Evolutionary conservation across 495 filamentous ascomycete genomes (phyloP), one percentile per base, ranked within the genome.

Genomic region (Tuber magnatum): DNA sequence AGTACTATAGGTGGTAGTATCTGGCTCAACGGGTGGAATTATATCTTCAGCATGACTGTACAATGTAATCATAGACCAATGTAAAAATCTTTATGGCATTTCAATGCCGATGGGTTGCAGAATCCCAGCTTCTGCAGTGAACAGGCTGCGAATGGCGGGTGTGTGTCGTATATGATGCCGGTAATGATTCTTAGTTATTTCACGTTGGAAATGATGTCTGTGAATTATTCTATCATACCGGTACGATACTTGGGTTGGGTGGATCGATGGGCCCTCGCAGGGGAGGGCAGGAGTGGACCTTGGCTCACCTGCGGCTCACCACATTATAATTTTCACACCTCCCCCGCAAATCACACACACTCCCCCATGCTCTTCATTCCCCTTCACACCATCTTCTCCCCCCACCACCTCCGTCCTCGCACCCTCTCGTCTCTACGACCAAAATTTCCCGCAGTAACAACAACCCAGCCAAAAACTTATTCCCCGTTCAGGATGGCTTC

Each of bases 1-100:
- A 91, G 84, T 96, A 92, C 83, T 94, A 94, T 85, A 89, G 89
- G 75, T 97, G 94, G 94, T 97, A 89, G 82, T 35, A 35, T 65
- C 56, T 61, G 10, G 32, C 2, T 16, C 28, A 65, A 28, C 14
- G 56, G 14, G 28, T 35, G 56, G 56, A 7, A 65, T 65, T 20
- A 35, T 35, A 32, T 12, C 56, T 20, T 28, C 28, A 35, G 14
- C 28, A 65, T 35, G 10, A 65, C 32, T 35, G 56, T 14, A 35
- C 56, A 65, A 8, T 65, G 56, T 65, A 65, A 35, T 65, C 28
- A 35, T 65, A 35, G 56, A 20, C 12, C 56, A 6, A 14, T 65
- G 56, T 65, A 20, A 35, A 35, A 6, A 18, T 35, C 18, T 65
- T 65, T 16, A 61, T 10, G 14, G 9, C 51, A 35, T 65, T 65